Evolutionary conservation across 2,329 filamentous ascomycete genomes (phyloP).

Genomic region (Pleomassaria siparia): DNA sequence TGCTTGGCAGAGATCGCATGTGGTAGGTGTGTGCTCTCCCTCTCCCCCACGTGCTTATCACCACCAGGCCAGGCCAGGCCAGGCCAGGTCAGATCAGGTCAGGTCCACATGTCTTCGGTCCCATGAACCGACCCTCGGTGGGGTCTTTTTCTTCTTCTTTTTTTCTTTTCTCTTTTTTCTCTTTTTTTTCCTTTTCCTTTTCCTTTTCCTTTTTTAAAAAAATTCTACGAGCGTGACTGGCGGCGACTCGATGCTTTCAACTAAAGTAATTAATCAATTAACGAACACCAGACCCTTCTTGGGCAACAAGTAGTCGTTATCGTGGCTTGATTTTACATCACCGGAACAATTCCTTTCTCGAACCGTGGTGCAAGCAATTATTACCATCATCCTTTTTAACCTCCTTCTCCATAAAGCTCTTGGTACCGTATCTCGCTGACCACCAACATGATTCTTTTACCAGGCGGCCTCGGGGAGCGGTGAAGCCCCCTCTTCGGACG

Average conservation of each 20-base stretch:
- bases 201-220: no score
- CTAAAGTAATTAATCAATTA: no score
- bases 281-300: slow-evolving; percentile 1
- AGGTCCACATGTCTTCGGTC: no score
- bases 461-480: not conserved
- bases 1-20: slow-evolving; percentile 25
- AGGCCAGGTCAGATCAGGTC: no score
- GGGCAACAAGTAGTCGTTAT: slow-evolving; percentile 4
- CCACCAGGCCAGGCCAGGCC: no score
- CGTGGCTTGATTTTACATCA: slow-evolving; percentile 5
- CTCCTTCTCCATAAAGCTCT: slow-evolving; percentile 5
- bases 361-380: not conserved
- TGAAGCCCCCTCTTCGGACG: not conserved
- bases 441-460: not conserved
- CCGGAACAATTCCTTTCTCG: not conserved
- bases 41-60: slow-evolving; percentile 42
- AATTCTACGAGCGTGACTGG: slow-evolving; percentile 7
- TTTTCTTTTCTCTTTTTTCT: no score
- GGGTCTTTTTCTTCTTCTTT: slow-evolving; percentile 15
- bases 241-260: slow-evolving; percentile 5
- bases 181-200: no score
- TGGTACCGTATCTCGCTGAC: not conserved
- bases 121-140: slow-evolving; percentile 26
- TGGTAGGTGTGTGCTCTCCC: slow-evolving; percentile 20
- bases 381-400: slow-evolving; percentile 1